These are phyloP conservation scores for Podosphaera fusca DNA, from an alignment of 2,329 filamentous ascomycete genomes.

Conservation along the genomic window DNA sequence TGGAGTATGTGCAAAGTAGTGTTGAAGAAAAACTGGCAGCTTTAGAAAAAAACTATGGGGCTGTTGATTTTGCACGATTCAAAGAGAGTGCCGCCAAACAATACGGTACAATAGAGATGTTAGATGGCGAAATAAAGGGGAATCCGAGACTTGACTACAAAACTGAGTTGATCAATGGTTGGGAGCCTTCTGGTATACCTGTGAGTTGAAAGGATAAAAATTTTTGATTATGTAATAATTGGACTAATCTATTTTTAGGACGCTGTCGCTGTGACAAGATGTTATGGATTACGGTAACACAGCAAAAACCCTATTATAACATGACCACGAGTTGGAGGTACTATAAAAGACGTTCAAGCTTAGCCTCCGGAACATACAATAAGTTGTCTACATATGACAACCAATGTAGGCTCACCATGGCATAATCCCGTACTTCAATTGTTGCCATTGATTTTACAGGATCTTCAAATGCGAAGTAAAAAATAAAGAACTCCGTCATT, in stretches of 20 bases:
- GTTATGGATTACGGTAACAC: not conserved
- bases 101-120: slow-evolving; percentile 15
- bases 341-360: too few relatives aligned
- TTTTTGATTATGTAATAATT: not conserved
- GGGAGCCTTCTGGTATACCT: slow-evolving; percentile 41
- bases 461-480: too few relatives aligned
- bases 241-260: not conserved
- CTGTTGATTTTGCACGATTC: slow-evolving; percentile 10
- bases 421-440: too few relatives aligned
- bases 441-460: too few relatives aligned
- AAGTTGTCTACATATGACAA: too few relatives aligned
- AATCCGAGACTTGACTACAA: slow-evolving; percentile 44
- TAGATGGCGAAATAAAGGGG: slow-evolving; percentile 18
- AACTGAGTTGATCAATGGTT: slow-evolving; percentile 38
- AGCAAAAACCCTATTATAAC: not conserved
- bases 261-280: not conserved
- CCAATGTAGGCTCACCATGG: too few relatives aligned
- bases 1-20: slow-evolving; percentile 44
- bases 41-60: not conserved
- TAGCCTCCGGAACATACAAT: too few relatives aligned
- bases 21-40: slow-evolving; percentile 30
- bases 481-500: too few relatives aligned
- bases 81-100: not conserved
- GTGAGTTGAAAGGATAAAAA: slow-evolving; percentile 9
- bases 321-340: too few relatives aligned